phyloP scores from a whole-genome alignment of 495 filamentous ascomycete species.

The Penicillium antarcticum region DNA sequence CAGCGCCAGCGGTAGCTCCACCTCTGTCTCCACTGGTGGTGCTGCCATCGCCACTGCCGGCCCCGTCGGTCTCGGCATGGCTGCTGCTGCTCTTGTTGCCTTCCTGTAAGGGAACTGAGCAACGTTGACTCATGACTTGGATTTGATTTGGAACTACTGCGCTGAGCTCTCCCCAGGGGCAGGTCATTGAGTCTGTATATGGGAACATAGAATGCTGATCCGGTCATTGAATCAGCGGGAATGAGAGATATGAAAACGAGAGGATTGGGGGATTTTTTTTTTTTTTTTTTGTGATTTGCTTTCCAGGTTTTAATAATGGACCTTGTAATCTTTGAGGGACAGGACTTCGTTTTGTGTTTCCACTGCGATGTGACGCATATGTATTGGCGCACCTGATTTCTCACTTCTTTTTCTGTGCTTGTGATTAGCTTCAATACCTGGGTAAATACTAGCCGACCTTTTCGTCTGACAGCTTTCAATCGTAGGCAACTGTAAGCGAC shows the following conservation, averaged over 20 bases:
- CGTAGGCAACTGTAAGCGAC: too few species aligned
- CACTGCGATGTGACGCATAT: slow-evolving; percentile 16
- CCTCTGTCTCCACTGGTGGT: slow-evolving; percentile 27
- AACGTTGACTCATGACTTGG: not conserved
- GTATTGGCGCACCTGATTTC: slow-evolving; percentile 24
- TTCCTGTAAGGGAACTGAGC: slow-evolving; percentile 36
- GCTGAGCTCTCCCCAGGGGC: too few species aligned
- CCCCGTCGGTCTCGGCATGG: slow-evolving; percentile 34
- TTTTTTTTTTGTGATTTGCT: slow-evolving; percentile 15
- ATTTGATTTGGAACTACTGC: not conserved
- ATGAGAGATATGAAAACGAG: slow-evolving; percentile 32
- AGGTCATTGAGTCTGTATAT: not conserved
- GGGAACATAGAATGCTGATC: not conserved
- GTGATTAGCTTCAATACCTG: slow-evolving; percentile 17
- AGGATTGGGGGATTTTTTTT: slow-evolving; percentile 11
- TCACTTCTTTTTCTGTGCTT: slow-evolving; percentile 9
- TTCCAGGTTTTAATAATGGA: slow-evolving; percentile 10
- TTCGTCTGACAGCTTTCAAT: not conserved
- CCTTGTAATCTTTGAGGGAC: slow-evolving; percentile 12
- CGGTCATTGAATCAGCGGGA: slow-evolving; percentile 1
- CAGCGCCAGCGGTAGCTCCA: slow-evolving; percentile 23
- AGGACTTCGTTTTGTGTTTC: slow-evolving; percentile 1
- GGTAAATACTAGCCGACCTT: slow-evolving; percentile 17
- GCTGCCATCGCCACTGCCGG: slow-evolving; percentile 36
- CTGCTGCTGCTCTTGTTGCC: slow-evolving; percentile 46